Evolutionary conservation across 148 eudicot species (phyloP).

Genomic region (Diospyros lotus): DNA sequence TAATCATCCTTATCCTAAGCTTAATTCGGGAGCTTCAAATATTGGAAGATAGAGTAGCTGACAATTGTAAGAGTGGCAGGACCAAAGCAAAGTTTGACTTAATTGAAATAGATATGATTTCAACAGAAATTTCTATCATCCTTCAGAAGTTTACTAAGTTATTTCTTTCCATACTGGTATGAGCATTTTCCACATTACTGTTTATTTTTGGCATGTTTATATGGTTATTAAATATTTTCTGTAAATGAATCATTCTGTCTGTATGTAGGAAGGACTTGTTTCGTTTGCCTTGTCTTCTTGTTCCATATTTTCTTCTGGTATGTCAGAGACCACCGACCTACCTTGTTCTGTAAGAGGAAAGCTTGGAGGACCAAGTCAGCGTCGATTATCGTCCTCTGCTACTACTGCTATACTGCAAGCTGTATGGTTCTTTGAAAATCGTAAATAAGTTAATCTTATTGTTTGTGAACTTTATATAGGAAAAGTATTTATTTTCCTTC

Average conservation of each 20-base stretch:
- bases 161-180: constrained; percentile 61
- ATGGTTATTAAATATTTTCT: neutral
- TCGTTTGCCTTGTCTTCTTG: constrained; percentile 55
- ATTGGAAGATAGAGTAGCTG: constrained; percentile 43
- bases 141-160: constrained; percentile 42
- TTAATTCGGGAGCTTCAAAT: constrained; percentile 71
- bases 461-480: neutral
- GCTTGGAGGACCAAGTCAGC: constrained; percentile 96
- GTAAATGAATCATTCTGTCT: constrained; percentile 12
- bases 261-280: constrained; percentile 59
- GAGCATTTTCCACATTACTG: neutral
- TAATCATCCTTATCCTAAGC: constrained; percentile 62
- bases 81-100: constrained; percentile 19
- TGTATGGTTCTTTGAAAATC: constrained; percentile 39
- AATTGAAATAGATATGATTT: constrained; percentile 20
- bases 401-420: constrained; percentile 76
- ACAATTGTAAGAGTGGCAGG: constrained; percentile 20
- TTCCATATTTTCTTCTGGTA: constrained; percentile 62
- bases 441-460: neutral
- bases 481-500: neutral
- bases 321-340: constrained; percentile 37
- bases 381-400: constrained; percentile 56
- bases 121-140: constrained; percentile 20
- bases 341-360: constrained; percentile 77
- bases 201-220: neutral